These are phyloP conservation scores for Pterulicium gracile DNA, from an alignment of 1,284 basidiomycete species.

Conservation along the genomic window DNA sequence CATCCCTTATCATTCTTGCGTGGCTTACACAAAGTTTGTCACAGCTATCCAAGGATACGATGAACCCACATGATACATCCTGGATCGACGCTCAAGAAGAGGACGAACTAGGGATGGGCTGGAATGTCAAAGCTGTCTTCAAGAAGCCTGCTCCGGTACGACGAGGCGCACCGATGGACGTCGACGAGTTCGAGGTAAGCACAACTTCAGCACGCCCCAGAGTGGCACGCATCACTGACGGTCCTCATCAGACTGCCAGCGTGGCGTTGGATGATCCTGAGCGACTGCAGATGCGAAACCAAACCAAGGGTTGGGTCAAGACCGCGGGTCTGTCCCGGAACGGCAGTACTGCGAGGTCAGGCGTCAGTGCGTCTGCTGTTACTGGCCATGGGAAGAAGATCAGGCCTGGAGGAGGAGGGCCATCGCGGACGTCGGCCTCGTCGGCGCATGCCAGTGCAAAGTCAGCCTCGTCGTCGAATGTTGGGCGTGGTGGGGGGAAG, in stretches of 20 bases:
- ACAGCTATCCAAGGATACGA: neutral
- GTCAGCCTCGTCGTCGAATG: too few relatives aligned
- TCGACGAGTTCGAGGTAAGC: neutral
- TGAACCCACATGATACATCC: neutral
- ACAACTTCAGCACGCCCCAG: neutral
- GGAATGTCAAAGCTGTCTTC: too few relatives aligned
- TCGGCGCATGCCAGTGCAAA: too few relatives aligned
- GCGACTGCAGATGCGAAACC: neutral
- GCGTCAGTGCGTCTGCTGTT: neutral
- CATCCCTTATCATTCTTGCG: neutral
- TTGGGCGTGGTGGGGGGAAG: too few relatives aligned
- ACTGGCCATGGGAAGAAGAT: neutral
- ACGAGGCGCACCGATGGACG: neutral
- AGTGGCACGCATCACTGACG: neutral
- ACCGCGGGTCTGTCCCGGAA: neutral
- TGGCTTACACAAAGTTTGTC: neutral
- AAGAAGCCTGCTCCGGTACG: too few relatives aligned
- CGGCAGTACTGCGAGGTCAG: neutral
- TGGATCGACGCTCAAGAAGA: too few relatives aligned
- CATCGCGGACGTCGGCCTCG: too few relatives aligned
- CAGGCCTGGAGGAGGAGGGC: neutral
- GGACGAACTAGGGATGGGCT: too few relatives aligned
- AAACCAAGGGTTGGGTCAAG: neutral
- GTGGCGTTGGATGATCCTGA: neutral
- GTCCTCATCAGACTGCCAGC: neutral